These are phyloP conservation scores for Salvia miltiorrhiza DNA, from an alignment of 257 asterid species.

Conservation along the genomic window DNA sequence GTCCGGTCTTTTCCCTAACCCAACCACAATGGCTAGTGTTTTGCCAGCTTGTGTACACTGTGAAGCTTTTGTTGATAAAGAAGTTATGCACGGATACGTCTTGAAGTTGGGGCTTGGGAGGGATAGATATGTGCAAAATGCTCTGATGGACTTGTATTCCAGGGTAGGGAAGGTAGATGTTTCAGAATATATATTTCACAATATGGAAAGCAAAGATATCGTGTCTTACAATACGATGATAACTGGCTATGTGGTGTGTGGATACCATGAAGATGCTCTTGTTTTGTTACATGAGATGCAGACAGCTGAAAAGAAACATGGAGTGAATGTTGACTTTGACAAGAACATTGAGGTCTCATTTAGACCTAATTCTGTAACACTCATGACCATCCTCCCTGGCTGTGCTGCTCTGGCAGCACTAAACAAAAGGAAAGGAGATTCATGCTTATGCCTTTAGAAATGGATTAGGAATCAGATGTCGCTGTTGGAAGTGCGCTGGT, in stretches of 20 bases:
- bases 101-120: slow-evolving; percentile 61
- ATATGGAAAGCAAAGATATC: slow-evolving; percentile 61
- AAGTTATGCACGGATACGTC: slow-evolving; percentile 75
- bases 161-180: slow-evolving; percentile 55
- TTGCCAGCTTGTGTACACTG: slow-evolving; percentile 86
- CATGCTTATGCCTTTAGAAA: slow-evolving; percentile 67
- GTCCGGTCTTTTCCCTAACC: slow-evolving; percentile 49
- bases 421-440: slow-evolving; percentile 73
- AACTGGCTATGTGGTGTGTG: slow-evolving; percentile 77
- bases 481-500: slow-evolving; percentile 84
- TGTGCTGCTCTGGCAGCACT: slow-evolving; percentile 72
- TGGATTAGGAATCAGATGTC: slow-evolving; percentile 52
- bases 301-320: slow-evolving; percentile 16
- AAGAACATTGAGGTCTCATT: slow-evolving; percentile 20
- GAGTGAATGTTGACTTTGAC: slow-evolving; percentile 12
- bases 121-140: slow-evolving; percentile 72
- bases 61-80: slow-evolving; percentile 55
- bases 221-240: slow-evolving; percentile 90
- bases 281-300: slow-evolving; percentile 53
- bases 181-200: slow-evolving; percentile 53
- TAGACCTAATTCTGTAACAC: slow-evolving; percentile 75
- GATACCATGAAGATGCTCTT: slow-evolving; percentile 69
- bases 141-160: slow-evolving; percentile 83
- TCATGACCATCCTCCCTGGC: slow-evolving; percentile 81
- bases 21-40: slow-evolving; percentile 82